phyloP scores from a whole-genome alignment of 2,329 filamentous ascomycete genomes.

The Fusarium tupiense region DNA sequence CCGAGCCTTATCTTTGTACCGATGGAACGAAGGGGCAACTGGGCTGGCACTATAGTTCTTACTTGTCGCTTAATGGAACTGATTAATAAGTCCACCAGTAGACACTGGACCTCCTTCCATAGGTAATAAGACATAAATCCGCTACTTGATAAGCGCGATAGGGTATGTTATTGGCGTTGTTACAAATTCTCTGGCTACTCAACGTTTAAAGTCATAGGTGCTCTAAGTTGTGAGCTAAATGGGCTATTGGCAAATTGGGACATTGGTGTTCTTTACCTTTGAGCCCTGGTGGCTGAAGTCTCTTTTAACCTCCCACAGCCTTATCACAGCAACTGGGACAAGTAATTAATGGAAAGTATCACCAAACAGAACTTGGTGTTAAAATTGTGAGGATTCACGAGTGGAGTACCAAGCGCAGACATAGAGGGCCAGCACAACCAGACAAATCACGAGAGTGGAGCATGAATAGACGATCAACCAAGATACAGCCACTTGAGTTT shows the following conservation, averaged over 20 bases:
- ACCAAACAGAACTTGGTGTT: no score
- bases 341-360: background rate
- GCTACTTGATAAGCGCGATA: no score
- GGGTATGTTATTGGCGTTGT: background rate
- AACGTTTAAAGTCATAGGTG: rapidly evolving
- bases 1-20: background rate
- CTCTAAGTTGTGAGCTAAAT: background rate
- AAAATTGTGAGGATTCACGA: background rate
- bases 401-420: rapidly evolving
- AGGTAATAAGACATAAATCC: background rate
- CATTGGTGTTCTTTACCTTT: no score
- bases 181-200: background rate
- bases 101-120: background rate
- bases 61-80: rapidly evolving
- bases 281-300: rapidly evolving
- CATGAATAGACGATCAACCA: rapidly evolving
- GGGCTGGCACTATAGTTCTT: background rate
- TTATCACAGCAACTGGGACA: background rate
- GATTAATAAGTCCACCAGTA: background rate
- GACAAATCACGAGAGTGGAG: no score
- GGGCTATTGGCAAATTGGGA: background rate
- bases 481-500: background rate
- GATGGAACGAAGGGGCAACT: background rate
- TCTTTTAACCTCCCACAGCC: no score
- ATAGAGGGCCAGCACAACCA: background rate